Evolutionary conservation across 2,329 filamentous ascomycete species (phyloP), one percentile per base, ranked within the genome.

Genomic region (Nothopassalora personata): DNA sequence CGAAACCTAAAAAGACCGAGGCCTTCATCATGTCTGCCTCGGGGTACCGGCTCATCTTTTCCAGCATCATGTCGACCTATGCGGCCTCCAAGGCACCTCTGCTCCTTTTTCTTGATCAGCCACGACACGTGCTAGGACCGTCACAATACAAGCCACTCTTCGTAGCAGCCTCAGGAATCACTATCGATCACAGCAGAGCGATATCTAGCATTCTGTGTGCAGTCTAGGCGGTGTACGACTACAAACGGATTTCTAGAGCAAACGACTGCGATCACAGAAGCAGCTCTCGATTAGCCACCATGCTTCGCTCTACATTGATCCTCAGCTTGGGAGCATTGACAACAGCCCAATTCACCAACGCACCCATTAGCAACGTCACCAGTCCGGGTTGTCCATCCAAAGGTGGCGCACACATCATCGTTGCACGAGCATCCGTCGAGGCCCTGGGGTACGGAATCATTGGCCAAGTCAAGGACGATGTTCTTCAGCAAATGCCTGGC

Each of bases 351-450:
- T 43, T n/a, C 15, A 43, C 39, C 15, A 43, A n/a, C 39, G 8
- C 4, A n/a, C 5, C 39, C 34, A 51, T 61, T 53, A 58, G 51
- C 58, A 64, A 64, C 43, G 49, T 51, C 39, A 57, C 60, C 27
- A 59, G 46, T 53, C 59, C 63, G 6, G 61, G 15, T 18, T 66
- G 64, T 43, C 64, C 64, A 5, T 8, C 51, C 0, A 9, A 53
- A 18, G 58, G 56, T 11, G 62, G 62, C 10, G 60, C 59, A 6
- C 64, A 64, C 54, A 64, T 66, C 52, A 64, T 66, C 50, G 62
- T 64, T 8, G 64, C 64, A 9, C 56, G 64, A n/a, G 64, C 60
- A 9, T 64, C 62, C 8, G 27, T 58, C 13, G 64, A 66, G 54
- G 50, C 58, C 15, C 58, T 59, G 19, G 60, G 60, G 7, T 64